A percentile compares a stretch with the other conserved stretches of the same genome.
phyloP scores from a whole-genome alignment of 192 early-diverging fungal species.

The Entomortierella beljakovae region DNA sequence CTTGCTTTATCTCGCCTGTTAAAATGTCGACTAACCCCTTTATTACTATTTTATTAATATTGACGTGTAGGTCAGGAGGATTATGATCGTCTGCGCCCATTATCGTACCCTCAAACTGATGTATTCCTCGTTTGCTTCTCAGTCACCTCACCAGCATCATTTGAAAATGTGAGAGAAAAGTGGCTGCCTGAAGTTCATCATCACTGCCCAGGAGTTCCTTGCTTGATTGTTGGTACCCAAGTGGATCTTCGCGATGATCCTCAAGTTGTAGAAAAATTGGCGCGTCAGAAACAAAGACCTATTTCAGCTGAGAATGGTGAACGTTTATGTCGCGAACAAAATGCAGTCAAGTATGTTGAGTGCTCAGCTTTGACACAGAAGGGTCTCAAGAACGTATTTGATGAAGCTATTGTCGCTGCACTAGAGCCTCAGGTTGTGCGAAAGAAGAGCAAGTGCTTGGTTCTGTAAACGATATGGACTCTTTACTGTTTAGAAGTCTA shows the following conservation, averaged over 20 bases:
- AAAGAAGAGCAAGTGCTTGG: slow-evolving; percentile 82
- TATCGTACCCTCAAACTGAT: slow-evolving; percentile 96
- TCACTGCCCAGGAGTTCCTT: slow-evolving; percentile 96
- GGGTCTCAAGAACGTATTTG: slow-evolving; percentile 96
- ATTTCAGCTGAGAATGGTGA: slow-evolving; percentile 84
- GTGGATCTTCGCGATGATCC: slow-evolving; percentile 91
- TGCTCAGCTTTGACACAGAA: slow-evolving; percentile 92
- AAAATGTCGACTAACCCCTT: slow-evolving; percentile 2
- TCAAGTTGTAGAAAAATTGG: slow-evolving; percentile 79
- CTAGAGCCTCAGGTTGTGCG: slow-evolving; percentile 86
- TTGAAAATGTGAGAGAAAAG: slow-evolving; percentile 96
- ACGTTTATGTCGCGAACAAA: slow-evolving; percentile 82
- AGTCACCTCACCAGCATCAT: slow-evolving; percentile 90
- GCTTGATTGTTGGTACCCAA: slow-evolving; percentile 92
- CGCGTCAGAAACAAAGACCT: slow-evolving; percentile 84
- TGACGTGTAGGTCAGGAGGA: slow-evolving; percentile 86
- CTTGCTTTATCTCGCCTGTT: slow-evolving; percentile 1
- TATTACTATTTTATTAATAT: slow-evolving; percentile 7
- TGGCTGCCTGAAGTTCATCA: slow-evolving; percentile 98
- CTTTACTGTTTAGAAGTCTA: too few species aligned
- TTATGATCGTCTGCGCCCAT: slow-evolving; percentile 92
- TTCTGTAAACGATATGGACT: too few species aligned
- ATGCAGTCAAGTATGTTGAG: slow-evolving; percentile 93
- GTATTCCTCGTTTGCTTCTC: slow-evolving; percentile 96
- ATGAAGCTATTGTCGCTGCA: slow-evolving; percentile 99